Percentiles rank a stretch among this genome's conserved stretches.
Conservation (phyloP, 768 basidiomycete genomes). For the Imleria badia region DNA sequence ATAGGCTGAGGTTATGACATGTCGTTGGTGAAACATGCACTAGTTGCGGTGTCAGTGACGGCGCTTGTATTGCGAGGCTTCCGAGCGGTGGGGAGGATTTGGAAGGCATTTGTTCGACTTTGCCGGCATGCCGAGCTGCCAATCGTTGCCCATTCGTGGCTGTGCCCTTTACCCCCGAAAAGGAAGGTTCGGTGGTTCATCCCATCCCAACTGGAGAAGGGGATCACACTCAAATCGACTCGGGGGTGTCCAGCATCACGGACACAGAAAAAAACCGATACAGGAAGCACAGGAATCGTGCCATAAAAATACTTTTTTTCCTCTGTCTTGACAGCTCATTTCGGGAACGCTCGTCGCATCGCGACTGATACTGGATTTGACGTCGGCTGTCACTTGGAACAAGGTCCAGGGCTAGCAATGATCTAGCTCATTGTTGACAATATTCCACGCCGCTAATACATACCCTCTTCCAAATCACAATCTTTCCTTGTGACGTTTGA, state of each 20-base stretch:
- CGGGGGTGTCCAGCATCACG: not conserved
- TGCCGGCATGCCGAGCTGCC: slow-evolving; percentile 30
- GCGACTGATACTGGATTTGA: slow-evolving; percentile 17
- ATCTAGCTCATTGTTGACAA: slow-evolving; percentile 28
- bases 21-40: slow-evolving; percentile 74
- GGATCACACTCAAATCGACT: not conserved
- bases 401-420: slow-evolving; percentile 11
- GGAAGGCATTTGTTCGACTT: slow-evolving; percentile 36
- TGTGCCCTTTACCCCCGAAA: slow-evolving; percentile 15
- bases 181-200: slow-evolving; percentile 33
- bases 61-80: slow-evolving; percentile 68
- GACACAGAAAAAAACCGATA: not conserved
- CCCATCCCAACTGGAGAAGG: not conserved
- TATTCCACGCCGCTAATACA: slow-evolving; percentile 14
- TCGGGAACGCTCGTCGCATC: slow-evolving; percentile 13
- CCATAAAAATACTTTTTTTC: not conserved
- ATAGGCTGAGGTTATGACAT: slow-evolving; percentile 71
- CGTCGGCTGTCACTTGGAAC: slow-evolving; percentile 23
- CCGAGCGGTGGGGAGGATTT: slow-evolving; percentile 53
- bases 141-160: slow-evolving; percentile 19
- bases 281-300: not conserved
- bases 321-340: slow-evolving; percentile 24
- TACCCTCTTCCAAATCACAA: slow-evolving; percentile 4
- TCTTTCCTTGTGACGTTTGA: slow-evolving; percentile 26
- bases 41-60: slow-evolving; percentile 54